A percentile compares a stretch with the other conserved stretches of the same genome.
Evolutionary conservation across 176 grass and related monocot species (phyloP).

Genomic region (Bonia amplexicaulis): DNA sequence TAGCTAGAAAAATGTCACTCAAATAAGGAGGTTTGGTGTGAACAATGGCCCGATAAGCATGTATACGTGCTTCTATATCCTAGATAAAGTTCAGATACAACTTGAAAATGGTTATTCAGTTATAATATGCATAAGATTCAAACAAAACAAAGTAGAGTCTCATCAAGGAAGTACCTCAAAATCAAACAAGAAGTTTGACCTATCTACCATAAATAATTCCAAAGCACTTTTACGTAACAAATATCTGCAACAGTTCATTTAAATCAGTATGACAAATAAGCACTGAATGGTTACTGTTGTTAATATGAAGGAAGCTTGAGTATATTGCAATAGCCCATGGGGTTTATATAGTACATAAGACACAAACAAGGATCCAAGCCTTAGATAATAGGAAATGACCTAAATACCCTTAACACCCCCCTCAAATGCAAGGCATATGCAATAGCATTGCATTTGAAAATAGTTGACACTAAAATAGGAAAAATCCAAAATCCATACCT

Average conservation of each 20-base stretch:
- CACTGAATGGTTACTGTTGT: not conserved
- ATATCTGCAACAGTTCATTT: slow-evolving; percentile 60
- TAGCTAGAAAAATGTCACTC: slow-evolving; percentile 79
- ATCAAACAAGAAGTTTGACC: slow-evolving; percentile 97
- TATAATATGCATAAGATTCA: slow-evolving; percentile 15
- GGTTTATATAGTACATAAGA: too few relatives aligned
- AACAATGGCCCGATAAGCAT: slow-evolving; percentile 88
- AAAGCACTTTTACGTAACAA: slow-evolving; percentile 80
- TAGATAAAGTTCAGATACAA: slow-evolving; percentile 42
- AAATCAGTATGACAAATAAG: slow-evolving; percentile 25
- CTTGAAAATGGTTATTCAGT: slow-evolving; percentile 28
- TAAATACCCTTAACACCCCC: too few relatives aligned
- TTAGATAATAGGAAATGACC: too few relatives aligned
- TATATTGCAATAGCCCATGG: too few relatives aligned
- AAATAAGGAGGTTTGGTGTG: slow-evolving; percentile 83
- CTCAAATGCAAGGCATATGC: too few relatives aligned
- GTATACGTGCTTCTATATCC: slow-evolving; percentile 69
- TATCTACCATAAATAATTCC: slow-evolving; percentile 98
- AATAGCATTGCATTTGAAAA: too few relatives aligned
- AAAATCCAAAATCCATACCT: too few relatives aligned
- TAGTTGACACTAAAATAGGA: too few relatives aligned
- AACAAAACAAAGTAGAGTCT: slow-evolving; percentile 27
- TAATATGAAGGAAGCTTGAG: too few relatives aligned
- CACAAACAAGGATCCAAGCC: too few relatives aligned
- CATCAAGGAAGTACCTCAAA: slow-evolving; percentile 68